Percentiles rank a stretch among this genome's conserved stretches.
Evolutionary conservation across 2,329 filamentous ascomycete genomes (phyloP).

Genomic region (Aureobasidium mangrovei): DNA sequence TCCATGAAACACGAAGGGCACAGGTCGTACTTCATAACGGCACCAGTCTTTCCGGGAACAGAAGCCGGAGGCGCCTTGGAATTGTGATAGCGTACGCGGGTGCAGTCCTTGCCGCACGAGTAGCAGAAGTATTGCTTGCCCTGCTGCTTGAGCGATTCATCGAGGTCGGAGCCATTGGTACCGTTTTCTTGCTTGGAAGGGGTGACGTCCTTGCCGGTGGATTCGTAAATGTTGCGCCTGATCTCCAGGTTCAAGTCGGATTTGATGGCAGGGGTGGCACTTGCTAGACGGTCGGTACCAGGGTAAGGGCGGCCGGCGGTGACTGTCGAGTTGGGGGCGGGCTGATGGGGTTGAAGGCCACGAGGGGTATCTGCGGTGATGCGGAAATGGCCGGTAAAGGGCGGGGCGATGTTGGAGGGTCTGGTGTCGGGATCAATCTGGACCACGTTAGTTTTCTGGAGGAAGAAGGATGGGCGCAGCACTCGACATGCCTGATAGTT

Average conservation of each 20-base stretch:
- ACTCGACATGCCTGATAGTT: slow-evolving; percentile 73
- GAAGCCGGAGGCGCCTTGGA: slow-evolving; percentile 47
- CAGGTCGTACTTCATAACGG: slow-evolving; percentile 68
- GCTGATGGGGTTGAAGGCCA: slow-evolving; percentile 90
- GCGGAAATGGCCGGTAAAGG: slow-evolving; percentile 95
- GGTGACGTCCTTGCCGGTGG: slow-evolving; percentile 75
- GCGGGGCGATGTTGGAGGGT: slow-evolving; percentile 89
- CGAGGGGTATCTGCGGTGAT: slow-evolving; percentile 92
- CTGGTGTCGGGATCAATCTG: slow-evolving; percentile 94
- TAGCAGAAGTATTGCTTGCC: slow-evolving; percentile 70
- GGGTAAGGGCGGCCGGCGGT: slow-evolving; percentile 53
- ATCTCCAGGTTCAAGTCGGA: slow-evolving; percentile 85
- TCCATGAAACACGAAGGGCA: slow-evolving; percentile 88
- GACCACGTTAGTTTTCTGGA: slow-evolving; percentile 23
- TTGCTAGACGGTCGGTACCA: slow-evolving; percentile 64
- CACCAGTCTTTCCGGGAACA: slow-evolving; percentile 42
- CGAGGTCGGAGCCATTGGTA: slow-evolving; percentile 61
- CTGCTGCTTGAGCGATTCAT: slow-evolving; percentile 51
- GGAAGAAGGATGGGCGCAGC: background rate
- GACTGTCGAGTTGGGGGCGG: slow-evolving; percentile 61
- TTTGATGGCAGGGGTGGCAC: slow-evolving; percentile 58
- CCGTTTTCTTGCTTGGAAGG: slow-evolving; percentile 48
- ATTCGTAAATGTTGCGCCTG: slow-evolving; percentile 90
- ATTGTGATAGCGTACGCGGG: slow-evolving; percentile 60
- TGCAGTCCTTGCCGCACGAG: slow-evolving; percentile 87